Conservation (phyloP, 163 green algal species). For the Scenedesmus sp. region DNA sequence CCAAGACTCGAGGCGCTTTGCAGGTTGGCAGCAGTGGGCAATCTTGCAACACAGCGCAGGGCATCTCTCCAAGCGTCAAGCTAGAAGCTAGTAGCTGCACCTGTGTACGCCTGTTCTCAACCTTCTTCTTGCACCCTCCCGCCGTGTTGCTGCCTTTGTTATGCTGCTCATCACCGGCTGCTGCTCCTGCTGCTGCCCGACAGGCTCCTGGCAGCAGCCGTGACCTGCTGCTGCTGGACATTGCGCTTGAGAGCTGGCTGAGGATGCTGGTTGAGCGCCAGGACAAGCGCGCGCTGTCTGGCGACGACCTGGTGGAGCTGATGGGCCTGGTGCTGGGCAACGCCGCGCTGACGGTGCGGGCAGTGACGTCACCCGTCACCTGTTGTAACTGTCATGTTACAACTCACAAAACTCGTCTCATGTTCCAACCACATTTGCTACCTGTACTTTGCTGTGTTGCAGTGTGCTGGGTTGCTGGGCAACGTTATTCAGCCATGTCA, state of each 20-base stretch:
- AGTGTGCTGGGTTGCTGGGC: conserved; percentile 59
- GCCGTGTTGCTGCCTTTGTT: too few relatives aligned
- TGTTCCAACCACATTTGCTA: too few relatives aligned
- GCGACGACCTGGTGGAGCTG: conserved; percentile 81
- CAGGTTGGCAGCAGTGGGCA: background rate
- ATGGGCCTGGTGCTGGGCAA: conserved; percentile 77
- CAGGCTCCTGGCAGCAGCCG: conserved; percentile 64
- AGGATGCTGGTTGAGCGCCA: conserved; percentile 78
- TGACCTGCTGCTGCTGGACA: conserved; percentile 94
- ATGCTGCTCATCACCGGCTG: too few relatives aligned
- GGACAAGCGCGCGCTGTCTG: conserved; percentile 68
- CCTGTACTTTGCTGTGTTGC: too few relatives aligned
- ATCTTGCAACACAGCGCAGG: background rate
- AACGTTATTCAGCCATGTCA: conserved; percentile 65
- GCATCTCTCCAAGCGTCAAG: too few relatives aligned
- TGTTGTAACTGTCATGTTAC: background rate
- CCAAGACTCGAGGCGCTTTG: too few relatives aligned
- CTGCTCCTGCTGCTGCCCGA: background rate
- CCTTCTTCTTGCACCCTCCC: too few relatives aligned
- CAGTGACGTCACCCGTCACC: background rate
- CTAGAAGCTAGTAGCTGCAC: too few relatives aligned
- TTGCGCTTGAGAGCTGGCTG: conserved; percentile 92
- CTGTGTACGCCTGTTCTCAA: too few relatives aligned
- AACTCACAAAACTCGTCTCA: background rate
- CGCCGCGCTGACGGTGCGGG: conserved; percentile 67